These are phyloP conservation scores for Acanthamoeba healyi DNA, from an alignment of 208 protist species.

Conservation along the genomic window DNA sequence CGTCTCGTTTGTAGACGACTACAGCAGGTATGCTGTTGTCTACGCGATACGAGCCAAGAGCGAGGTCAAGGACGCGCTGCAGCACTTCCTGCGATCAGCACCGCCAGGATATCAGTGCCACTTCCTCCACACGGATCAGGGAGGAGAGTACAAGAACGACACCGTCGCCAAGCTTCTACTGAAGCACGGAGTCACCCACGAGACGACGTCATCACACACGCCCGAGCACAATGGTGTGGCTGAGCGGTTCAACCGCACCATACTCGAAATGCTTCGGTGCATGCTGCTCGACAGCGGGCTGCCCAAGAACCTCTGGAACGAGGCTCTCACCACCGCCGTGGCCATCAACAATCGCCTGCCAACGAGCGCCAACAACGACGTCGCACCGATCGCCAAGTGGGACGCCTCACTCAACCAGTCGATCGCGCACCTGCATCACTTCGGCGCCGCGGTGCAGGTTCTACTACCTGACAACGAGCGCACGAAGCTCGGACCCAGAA, in stretches of 20 bases:
- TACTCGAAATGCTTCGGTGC: background rate
- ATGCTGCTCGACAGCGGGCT: background rate
- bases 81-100: background rate
- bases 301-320: background rate
- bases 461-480: background rate
- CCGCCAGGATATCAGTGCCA: background rate
- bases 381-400: background rate
- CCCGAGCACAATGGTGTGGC: constrained; percentile 30
- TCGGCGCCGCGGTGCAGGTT: background rate
- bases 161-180: background rate
- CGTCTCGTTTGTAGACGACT: background rate
- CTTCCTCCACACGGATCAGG: background rate
- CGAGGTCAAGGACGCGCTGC: background rate
- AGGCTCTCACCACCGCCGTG: background rate
- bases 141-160: background rate
- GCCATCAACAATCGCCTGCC: constrained; percentile 23
- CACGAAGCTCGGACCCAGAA: background rate
- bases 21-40: background rate
- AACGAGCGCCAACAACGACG: background rate
- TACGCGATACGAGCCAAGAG: background rate
- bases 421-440: background rate
- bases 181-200: background rate
- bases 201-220: background rate
- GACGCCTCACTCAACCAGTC: background rate
- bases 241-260: background rate